A percentile compares a stretch with the other conserved stretches of the same genome.
phyloP scores from a whole-genome alignment of 2,329 filamentous ascomycete genomes.

The Sclerotinia trifoliorum region DNA sequence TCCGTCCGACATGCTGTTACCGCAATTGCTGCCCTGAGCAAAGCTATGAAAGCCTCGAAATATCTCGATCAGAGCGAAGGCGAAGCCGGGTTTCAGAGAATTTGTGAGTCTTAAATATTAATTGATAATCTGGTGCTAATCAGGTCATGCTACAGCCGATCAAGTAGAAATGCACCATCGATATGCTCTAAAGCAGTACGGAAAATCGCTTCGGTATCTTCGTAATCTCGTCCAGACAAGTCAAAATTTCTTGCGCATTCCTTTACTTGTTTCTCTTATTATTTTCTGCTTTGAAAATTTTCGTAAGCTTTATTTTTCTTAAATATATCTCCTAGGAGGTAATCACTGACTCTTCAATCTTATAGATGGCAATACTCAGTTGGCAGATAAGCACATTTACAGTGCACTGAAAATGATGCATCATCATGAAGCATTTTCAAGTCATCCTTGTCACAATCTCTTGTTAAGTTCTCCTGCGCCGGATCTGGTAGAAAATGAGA shows the following conservation, averaged over 20 bases:
- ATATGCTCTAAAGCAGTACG: constrained; percentile 30
- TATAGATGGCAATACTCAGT: constrained; percentile 25
- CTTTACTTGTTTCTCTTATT: constrained; percentile 31
- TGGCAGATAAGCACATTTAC: constrained; percentile 27
- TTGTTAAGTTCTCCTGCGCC: constrained; percentile 18
- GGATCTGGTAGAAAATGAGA: constrained; percentile 28
- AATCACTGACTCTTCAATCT: not conserved
- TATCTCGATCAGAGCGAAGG: not conserved
- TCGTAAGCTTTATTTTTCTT: constrained; percentile 3
- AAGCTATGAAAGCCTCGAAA: constrained; percentile 23
- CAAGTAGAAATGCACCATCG: constrained; percentile 24
- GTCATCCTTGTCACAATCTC: constrained; percentile 5
- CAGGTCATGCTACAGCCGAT: not conserved
- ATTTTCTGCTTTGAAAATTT: constrained; percentile 34
- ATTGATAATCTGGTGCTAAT: constrained; percentile 5
- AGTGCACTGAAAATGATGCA: constrained; percentile 29
- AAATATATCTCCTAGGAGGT: not conserved
- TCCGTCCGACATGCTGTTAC: constrained; percentile 26
- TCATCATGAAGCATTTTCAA: constrained; percentile 20
- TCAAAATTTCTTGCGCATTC: constrained; percentile 27
- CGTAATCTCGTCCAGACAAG: constrained; percentile 19
- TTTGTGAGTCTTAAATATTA: constrained; percentile 10
- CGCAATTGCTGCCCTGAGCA: constrained; percentile 30
- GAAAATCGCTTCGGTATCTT: constrained; percentile 28
- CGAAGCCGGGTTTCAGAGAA: constrained; percentile 3